These are phyloP conservation scores for Ceratonia siliqua DNA, from an alignment of 306 rosid species.

Conservation along the genomic window DNA sequence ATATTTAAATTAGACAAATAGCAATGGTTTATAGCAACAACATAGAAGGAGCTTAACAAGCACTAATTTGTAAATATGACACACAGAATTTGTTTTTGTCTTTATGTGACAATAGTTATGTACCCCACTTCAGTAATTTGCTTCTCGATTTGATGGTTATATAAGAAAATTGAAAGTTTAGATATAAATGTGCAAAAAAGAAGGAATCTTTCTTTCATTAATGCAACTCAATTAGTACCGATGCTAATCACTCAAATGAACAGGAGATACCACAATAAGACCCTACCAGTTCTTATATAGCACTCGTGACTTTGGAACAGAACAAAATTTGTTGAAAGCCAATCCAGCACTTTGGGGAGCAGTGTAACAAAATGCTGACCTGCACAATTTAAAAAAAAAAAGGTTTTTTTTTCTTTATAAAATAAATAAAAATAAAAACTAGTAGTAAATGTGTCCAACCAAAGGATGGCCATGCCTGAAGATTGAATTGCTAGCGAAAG, in stretches of 20 bases:
- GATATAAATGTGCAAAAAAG: not conserved
- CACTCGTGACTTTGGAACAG: conserved; percentile 89
- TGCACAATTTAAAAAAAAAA: conserved; percentile 41
- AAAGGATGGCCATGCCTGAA: conserved; percentile 58
- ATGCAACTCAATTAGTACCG: not conserved
- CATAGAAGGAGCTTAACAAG: conserved; percentile 1
- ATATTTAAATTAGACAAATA: conserved; percentile 27
- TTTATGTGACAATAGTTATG: conserved; percentile 7
- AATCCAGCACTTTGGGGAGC: conserved; percentile 81
- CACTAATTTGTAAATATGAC: not conserved
- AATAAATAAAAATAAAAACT: no score
- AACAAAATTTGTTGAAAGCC: conserved; percentile 77
- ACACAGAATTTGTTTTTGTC: not conserved
- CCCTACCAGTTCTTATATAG: conserved; percentile 88
- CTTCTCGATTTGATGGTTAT: not conserved
- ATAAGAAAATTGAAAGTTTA: not conserved
- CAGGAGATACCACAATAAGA: conserved; percentile 21
- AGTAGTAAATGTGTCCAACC: conserved; percentile 18
- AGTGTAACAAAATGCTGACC: conserved; percentile 80
- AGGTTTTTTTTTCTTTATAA: not conserved
- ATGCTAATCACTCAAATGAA: conserved; percentile 7
- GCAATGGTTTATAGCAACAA: conserved; percentile 20
- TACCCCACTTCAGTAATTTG: not conserved
- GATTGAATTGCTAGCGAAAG: conserved; percentile 91
- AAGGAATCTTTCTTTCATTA: not conserved